Conservation (phyloP, 73 alveolate species). For the Paramecium tetraurelia region DNA sequence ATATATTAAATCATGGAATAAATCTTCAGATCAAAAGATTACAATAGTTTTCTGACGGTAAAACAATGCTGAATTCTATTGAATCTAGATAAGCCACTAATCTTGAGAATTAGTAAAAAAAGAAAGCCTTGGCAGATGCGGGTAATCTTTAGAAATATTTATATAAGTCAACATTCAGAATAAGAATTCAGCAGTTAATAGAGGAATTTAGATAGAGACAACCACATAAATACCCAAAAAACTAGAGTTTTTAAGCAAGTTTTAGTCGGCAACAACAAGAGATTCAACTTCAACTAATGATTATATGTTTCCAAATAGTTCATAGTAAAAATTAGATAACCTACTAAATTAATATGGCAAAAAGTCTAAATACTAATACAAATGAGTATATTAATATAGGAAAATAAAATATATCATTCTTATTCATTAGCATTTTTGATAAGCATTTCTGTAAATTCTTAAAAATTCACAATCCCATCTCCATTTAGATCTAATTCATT, state of each 20-base stretch:
- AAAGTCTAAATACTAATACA: neutral
- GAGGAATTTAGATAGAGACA: neutral
- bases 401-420: neutral
- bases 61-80: neutral
- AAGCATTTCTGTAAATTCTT: slow-evolving; percentile 13
- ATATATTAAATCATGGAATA: neutral
- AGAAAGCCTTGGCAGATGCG: neutral
- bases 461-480: neutral
- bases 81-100: neutral
- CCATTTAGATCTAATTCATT: slow-evolving; percentile 37
- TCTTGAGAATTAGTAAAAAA: neutral
- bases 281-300: neutral
- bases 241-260: neutral
- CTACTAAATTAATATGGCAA: neutral
- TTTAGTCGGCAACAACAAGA: neutral
- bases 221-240: neutral
- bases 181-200: neutral
- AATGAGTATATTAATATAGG: neutral
- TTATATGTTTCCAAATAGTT: neutral
- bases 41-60: neutral
- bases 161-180: neutral
- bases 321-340: neutral
- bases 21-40: neutral
- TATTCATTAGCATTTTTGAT: slow-evolving; percentile 4
- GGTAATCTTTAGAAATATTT: neutral